phyloP scores from a whole-genome alignment of 2,329 filamentous ascomycete genomes.

The Penicillium sp. region DNA sequence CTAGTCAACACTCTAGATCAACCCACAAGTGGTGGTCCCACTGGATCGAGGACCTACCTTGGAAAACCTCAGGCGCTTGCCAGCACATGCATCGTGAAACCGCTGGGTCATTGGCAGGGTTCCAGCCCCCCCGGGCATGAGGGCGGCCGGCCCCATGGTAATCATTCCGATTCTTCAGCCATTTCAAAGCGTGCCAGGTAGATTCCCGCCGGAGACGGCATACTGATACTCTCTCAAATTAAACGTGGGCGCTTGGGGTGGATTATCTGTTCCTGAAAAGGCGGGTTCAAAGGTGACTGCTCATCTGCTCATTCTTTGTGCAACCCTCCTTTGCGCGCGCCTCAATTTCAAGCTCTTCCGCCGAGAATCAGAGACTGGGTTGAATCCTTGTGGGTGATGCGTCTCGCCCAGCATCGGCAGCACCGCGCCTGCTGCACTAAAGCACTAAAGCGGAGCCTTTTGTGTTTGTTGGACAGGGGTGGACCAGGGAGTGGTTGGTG shows the following conservation, averaged over 20 bases:
- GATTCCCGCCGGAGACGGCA: neutral
- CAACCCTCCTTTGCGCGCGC: neutral
- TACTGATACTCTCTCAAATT: neutral
- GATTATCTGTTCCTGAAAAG: slow-evolving; percentile 12
- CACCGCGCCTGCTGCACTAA: neutral
- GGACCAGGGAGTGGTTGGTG: neutral
- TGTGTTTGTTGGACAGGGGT: neutral
- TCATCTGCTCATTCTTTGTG: neutral
- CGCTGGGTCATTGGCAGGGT: slow-evolving; percentile 15
- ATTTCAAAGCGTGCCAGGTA: neutral
- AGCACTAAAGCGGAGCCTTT: neutral
- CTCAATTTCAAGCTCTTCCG: neutral
- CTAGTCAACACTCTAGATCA: neutral
- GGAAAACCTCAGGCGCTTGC: slow-evolving; percentile 10
- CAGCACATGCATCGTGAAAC: slow-evolving; percentile 16
- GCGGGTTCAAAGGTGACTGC: slow-evolving; percentile 6
- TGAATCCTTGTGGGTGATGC: neutral
- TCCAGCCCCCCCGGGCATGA: slow-evolving; percentile 3
- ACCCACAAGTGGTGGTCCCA: neutral
- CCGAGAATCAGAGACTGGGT: no score
- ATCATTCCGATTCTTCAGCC: neutral
- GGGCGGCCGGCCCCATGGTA: neutral
- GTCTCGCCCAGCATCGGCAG: neutral
- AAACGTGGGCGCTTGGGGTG: slow-evolving; percentile 11
- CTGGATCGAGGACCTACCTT: neutral